A percentile compares a stretch with the other conserved stretches of the same genome.
These are phyloP conservation scores for Nitzschia putrida DNA, from an alignment of 108 stramenopile species.

Conservation along the genomic window DNA sequence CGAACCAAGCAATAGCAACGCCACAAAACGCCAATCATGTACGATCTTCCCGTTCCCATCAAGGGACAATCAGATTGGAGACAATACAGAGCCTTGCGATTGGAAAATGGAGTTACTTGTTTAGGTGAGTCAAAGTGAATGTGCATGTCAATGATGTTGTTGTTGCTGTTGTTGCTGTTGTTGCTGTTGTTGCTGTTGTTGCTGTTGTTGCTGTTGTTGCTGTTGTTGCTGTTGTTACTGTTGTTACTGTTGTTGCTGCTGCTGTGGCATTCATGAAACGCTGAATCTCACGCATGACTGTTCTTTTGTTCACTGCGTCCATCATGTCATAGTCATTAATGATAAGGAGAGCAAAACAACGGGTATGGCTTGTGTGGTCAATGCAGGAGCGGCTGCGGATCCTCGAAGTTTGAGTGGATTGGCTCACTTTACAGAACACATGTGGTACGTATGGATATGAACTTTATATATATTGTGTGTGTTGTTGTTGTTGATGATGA, in stretches of 20 bases:
- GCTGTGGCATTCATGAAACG: not conserved
- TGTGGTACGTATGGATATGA: slow-evolving; percentile 43
- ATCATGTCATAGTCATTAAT: slow-evolving; percentile 48
- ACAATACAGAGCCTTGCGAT: slow-evolving; percentile 56
- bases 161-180: not conserved
- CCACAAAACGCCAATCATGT: not conserved
- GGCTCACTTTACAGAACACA: slow-evolving; percentile 92
- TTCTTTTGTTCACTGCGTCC: not conserved
- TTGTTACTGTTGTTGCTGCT: not conserved
- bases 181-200: not conserved
- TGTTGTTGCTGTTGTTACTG: not conserved
- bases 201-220: not conserved
- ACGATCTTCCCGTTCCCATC: slow-evolving; percentile 45
- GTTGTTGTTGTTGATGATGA: too few species aligned
- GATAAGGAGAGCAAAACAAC: slow-evolving; percentile 80
- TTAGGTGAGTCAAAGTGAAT: not conserved
- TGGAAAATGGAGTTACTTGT: slow-evolving; percentile 56
- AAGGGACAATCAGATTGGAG: slow-evolving; percentile 80
- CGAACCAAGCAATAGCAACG: too few species aligned
- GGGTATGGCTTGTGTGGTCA: slow-evolving; percentile 66
- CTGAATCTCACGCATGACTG: not conserved
- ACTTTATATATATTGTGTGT: too few species aligned
- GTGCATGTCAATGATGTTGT: too few species aligned
- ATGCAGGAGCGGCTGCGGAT: slow-evolving; percentile 74
- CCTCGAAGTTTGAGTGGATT: slow-evolving; percentile 76